These are phyloP conservation scores for Wallacemonas sp. DNA, from an alignment of 208 protist genomes.

Conservation along the genomic window DNA sequence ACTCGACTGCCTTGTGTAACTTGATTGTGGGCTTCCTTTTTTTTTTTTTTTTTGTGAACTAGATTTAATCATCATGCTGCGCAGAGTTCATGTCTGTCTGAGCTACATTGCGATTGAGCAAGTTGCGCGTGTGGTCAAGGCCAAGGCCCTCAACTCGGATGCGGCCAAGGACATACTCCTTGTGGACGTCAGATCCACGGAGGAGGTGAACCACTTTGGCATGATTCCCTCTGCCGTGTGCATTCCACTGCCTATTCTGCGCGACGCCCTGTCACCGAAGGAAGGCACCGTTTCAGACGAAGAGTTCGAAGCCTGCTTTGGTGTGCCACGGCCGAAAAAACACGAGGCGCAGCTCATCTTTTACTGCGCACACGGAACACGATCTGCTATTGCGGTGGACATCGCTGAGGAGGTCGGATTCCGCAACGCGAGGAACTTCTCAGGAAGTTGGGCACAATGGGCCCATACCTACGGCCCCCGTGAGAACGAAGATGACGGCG, in stretches of 20 bases:
- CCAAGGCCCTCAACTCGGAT: slow-evolving; percentile 32
- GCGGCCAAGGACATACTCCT: slow-evolving; percentile 38
- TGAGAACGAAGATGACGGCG: not conserved
- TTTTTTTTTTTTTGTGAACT: too few relatives aligned
- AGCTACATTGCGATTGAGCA: slow-evolving; percentile 55
- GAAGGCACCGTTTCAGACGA: slow-evolving; percentile 41
- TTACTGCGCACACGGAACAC: slow-evolving; percentile 73
- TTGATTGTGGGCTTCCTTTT: too few relatives aligned
- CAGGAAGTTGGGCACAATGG: slow-evolving; percentile 74
- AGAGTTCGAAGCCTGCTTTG: slow-evolving; percentile 55
- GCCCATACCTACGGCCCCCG: slow-evolving; percentile 17
- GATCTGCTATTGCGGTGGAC: slow-evolving; percentile 65
- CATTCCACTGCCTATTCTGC: slow-evolving; percentile 62
- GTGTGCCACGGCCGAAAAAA: slow-evolving; percentile 35
- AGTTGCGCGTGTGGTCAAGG: slow-evolving; percentile 56
- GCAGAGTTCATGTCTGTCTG: slow-evolving; percentile 22
- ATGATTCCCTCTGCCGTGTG: slow-evolving; percentile 72
- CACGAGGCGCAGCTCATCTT: slow-evolving; percentile 58
- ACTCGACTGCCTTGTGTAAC: too few relatives aligned
- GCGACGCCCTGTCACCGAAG: slow-evolving; percentile 30
- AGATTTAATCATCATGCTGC: not conserved
- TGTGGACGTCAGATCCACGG: slow-evolving; percentile 76
- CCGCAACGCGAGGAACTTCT: slow-evolving; percentile 45
- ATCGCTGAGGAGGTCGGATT: slow-evolving; percentile 65
- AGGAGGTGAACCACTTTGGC: slow-evolving; percentile 61